These are phyloP conservation scores for Cronartium quercuum DNA, from an alignment of 1,284 basidiomycete genomes.

Conservation along the genomic window DNA sequence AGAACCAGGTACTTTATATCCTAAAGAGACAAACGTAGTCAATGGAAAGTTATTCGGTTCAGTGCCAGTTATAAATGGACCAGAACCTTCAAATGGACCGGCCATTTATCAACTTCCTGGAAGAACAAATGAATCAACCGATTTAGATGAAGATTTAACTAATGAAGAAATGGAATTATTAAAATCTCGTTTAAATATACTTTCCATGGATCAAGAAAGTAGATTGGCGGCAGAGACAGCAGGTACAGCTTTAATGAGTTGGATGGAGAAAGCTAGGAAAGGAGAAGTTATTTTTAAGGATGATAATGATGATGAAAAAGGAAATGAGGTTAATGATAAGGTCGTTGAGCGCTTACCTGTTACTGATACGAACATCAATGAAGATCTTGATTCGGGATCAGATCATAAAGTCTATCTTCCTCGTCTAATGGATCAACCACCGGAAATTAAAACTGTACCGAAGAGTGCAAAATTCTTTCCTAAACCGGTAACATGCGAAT, in stretches of 20 bases:
- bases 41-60: slow-evolving; percentile 27
- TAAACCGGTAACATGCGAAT: too few relatives aligned
- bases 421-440: neutral
- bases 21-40: slow-evolving; percentile 3
- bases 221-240: slow-evolving; percentile 22
- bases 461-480: neutral
- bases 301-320: neutral
- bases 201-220: slow-evolving; percentile 33
- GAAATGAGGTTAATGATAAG: neutral
- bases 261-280: slow-evolving; percentile 32
- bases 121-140: slow-evolving; percentile 4
- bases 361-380: neutral
- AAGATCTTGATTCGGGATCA: neutral
- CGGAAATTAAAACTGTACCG: neutral
- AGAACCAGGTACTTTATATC: neutral
- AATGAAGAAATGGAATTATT: slow-evolving; percentile 21
- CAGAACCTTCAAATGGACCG: neutral
- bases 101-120: slow-evolving; percentile 15
- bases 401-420: neutral
- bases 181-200: slow-evolving; percentile 5
- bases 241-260: slow-evolving; percentile 11
- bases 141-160: slow-evolving; percentile 18
- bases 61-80: slow-evolving; percentile 17
- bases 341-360: too few relatives aligned
- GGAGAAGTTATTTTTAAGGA: slow-evolving; percentile 24